Conservation (phyloP, 805 yeast species). For the Dipodascus albidus region DNA sequence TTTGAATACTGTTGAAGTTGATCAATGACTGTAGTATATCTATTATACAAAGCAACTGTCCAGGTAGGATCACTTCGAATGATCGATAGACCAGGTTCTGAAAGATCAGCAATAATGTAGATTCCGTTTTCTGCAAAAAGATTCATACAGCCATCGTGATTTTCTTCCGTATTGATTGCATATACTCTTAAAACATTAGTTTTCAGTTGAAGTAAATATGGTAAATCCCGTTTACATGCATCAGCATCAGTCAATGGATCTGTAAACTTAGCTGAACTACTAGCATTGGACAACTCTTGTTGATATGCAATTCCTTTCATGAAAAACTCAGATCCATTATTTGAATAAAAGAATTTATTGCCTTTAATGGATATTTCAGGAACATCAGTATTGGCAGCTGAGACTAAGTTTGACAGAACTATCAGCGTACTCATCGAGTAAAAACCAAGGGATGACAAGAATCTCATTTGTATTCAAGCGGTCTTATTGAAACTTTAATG, state of each 20-base stretch:
- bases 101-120: conserved; percentile 80
- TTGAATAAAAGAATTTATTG: conserved; percentile 61
- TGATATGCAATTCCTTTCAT: conserved; percentile 86
- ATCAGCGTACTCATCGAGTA: not conserved
- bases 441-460: not conserved
- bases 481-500: conserved; percentile 3
- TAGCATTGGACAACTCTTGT: conserved; percentile 42
- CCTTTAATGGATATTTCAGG: conserved; percentile 44
- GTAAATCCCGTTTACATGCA: conserved; percentile 72
- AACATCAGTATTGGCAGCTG: conserved; percentile 2
- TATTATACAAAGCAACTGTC: conserved; percentile 56
- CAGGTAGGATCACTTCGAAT: conserved; percentile 68
- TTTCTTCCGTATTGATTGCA: conserved; percentile 58
- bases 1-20: conserved; percentile 65
- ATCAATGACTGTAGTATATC: conserved; percentile 79
- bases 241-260: conserved; percentile 71
- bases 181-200: conserved; percentile 80
- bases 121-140: conserved; percentile 75
- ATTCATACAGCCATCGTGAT: conserved; percentile 72
- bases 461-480: conserved; percentile 1
- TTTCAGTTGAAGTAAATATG: conserved; percentile 54
- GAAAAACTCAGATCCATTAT: conserved; percentile 67
- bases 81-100: conserved; percentile 74
- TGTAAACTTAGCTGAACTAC: conserved; percentile 47
- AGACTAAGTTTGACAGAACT: not conserved